Evolutionary conservation across 2,329 filamentous ascomycete species (phyloP), one percentile per base, ranked within the genome.

Genomic region (Beauveria medogensis): DNA sequence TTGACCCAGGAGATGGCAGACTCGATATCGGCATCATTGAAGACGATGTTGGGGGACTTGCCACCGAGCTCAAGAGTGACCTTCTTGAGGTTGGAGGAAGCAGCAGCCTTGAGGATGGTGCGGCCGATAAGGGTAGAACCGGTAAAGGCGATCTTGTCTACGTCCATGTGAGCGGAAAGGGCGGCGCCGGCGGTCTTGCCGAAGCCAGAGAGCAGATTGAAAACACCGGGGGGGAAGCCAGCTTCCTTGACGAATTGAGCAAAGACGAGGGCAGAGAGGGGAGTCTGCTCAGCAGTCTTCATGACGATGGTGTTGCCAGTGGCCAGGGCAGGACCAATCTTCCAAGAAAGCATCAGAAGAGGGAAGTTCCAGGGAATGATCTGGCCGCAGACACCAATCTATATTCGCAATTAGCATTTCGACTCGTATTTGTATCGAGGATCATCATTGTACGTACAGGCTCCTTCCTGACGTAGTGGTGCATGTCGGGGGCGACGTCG

Each of bases 281-380:
- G 87, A 5, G 87, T 90, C 78, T 89, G 86, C 76, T 90, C 87
- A 63, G 87, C 86, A 5, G 85, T 83, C 82, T 90, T 90, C 68
- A 90, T 73, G 67, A 90, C 80, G 61, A 90, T 72, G 5, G 79
- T 82, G 82, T 89, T 89, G 69, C 87, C 87, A 46, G 83, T 82
- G 64, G 86, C 85, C 67, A 90, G 77, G 56, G 86, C 86, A 41
- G 87, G 87, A 61, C 81, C 85, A 65, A 89, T 84, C 83, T 92
- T 92, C 90, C 89, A 92, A 57, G 82, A 82, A 72, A 80, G 81
- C 88, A 91, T 91, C 69, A 88, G 81, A 37, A 91, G 77, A 9
- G 88, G 89, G 78, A 90, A 91, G 79, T 91, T 91, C 88, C 88
- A 91, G 63, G 89, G 89, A 68, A 92, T 91, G 70, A 92, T 91